Conservation (phyloP, 768 basidiomycete species). For the Rhizopogon vulgaris region DNA sequence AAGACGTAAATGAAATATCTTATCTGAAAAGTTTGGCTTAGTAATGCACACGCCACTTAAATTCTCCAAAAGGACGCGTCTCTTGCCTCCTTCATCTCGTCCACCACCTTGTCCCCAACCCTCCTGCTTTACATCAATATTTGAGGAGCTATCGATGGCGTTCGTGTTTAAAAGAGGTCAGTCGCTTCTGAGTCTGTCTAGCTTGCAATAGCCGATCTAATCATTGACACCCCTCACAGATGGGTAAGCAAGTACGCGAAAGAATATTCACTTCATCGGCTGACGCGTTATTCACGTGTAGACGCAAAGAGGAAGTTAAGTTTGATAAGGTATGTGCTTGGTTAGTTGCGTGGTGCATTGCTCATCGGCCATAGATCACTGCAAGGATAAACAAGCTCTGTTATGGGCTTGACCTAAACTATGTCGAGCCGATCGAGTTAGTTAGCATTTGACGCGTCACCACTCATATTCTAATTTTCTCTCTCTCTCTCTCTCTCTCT, state of each 20-base stretch:
- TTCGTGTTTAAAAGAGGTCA: conserved; percentile 56
- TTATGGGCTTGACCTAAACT: conserved; percentile 90
- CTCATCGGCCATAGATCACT: conserved; percentile 55
- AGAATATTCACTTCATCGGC: conserved; percentile 4
- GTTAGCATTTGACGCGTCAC: background rate
- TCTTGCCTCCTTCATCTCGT: conserved; percentile 8
- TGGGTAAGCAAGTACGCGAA: conserved; percentile 34
- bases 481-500: no score
- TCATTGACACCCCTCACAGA: conserved; percentile 26
- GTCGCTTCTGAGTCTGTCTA: conserved; percentile 10
- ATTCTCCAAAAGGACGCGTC: conserved; percentile 26
- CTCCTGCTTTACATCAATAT: conserved; percentile 3
- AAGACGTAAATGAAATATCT: background rate
- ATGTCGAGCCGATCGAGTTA: conserved; percentile 87
- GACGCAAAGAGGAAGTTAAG: conserved; percentile 87
- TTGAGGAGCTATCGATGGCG: conserved; percentile 28
- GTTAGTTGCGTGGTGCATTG: conserved; percentile 10
- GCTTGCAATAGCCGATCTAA: conserved; percentile 6
- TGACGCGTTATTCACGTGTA: conserved; percentile 27
- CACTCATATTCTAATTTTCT: conserved; percentile 7
- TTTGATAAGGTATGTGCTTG: conserved; percentile 74
- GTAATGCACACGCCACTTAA: conserved; percentile 20
- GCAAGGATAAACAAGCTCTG: conserved; percentile 85
- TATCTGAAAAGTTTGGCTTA: conserved; percentile 17
- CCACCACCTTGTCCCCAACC: conserved; percentile 13